A percentile compares a stretch with the other conserved stretches of the same genome.
Evolutionary conservation across 257 asterid species (phyloP).

Genomic region (Verbascum thapsus): DNA sequence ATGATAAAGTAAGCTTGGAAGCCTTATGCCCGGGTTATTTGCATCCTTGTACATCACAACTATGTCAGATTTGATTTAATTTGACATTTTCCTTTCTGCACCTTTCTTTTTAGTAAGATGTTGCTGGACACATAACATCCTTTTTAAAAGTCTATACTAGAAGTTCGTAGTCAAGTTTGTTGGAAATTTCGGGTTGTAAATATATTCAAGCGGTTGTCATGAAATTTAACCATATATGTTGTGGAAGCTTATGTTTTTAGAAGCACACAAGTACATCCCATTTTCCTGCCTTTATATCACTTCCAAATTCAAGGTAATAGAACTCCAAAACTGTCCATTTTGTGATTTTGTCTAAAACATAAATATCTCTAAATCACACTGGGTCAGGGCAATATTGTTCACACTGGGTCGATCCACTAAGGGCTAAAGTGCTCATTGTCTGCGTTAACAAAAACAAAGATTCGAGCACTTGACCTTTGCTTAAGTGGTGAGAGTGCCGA

Average conservation of each 20-base stretch:
- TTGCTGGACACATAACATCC: conserved; percentile 1
- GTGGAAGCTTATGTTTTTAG: conserved; percentile 12
- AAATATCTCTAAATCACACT: too few species aligned
- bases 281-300: background rate
- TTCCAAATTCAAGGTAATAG: conserved; percentile 22
- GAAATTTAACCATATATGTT: too few species aligned
- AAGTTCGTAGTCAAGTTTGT: background rate
- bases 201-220: too few species aligned
- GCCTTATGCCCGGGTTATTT: background rate
- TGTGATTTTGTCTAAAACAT: too few species aligned
- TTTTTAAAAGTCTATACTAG: background rate
- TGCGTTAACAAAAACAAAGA: too few species aligned
- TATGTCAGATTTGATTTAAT: background rate
- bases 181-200: background rate
- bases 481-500: too few species aligned
- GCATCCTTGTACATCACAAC: conserved; percentile 7
- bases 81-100: background rate
- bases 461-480: too few species aligned
- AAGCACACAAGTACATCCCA: conserved; percentile 16
- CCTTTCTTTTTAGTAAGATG: background rate
- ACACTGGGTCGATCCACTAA: too few species aligned
- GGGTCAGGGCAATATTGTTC: too few species aligned
- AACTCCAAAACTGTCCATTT: too few species aligned
- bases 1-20: conserved; percentile 1
- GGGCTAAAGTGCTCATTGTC: too few species aligned